Evolutionary conservation across 257 asterid species (phyloP).

Genomic region (Nicotiana obtusifolia): DNA sequence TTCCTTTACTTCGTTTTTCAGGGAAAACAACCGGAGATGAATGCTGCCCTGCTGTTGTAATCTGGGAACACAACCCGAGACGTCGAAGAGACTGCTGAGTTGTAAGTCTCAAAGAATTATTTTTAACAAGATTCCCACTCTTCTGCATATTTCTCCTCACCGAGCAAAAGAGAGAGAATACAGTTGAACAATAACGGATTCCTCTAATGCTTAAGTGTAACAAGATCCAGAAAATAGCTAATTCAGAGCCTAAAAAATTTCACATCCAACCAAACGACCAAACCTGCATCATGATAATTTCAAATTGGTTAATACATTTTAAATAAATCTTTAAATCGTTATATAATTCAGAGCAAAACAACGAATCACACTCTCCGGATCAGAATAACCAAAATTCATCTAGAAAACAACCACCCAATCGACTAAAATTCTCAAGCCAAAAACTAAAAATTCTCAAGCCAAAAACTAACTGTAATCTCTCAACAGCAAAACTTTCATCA

Average conservation of each 20-base stretch:
- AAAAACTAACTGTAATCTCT: not conserved
- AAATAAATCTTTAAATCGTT: not conserved
- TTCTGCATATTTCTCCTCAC: slow-evolving; percentile 54
- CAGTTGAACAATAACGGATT: not conserved
- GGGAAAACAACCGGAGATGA: slow-evolving; percentile 87
- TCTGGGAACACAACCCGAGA: slow-evolving; percentile 83
- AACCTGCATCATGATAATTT: slow-evolving; percentile 7
- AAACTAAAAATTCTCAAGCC: not conserved
- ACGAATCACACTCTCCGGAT: not conserved
- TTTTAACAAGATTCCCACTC: slow-evolving; percentile 59
- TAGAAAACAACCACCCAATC: not conserved
- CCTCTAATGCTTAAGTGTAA: not conserved
- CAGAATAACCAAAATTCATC: slow-evolving; percentile 7
- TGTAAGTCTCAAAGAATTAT: slow-evolving; percentile 60
- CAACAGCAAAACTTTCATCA: not conserved
- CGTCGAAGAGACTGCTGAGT: slow-evolving; percentile 89
- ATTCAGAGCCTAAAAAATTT: not conserved
- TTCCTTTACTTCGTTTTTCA: slow-evolving; percentile 79
- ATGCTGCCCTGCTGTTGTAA: slow-evolving; percentile 65
- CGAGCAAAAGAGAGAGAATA: slow-evolving; percentile 10
- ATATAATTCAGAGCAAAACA: not conserved
- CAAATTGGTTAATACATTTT: not conserved
- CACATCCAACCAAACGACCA: not conserved
- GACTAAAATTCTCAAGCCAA: not conserved
- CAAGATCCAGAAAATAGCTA: not conserved